A percentile compares a stretch with the other conserved stretches of the same genome.
Conservation (phyloP, 352 stramenopile genomes). For the Pythium volutum region DNA sequence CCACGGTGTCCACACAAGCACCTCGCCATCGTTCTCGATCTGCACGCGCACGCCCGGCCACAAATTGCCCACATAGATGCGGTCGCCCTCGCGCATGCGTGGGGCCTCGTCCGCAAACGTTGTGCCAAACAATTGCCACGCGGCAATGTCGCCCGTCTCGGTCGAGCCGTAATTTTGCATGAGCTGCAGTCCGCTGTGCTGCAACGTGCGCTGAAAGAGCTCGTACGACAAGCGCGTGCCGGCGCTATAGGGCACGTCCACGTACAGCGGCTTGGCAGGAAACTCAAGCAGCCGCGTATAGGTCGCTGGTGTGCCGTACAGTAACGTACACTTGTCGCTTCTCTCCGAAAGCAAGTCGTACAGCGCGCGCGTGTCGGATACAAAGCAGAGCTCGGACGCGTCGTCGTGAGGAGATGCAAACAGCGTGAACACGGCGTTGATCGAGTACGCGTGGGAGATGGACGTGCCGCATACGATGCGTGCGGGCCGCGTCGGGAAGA, state of each 20-base stretch:
- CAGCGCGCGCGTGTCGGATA: conserved; percentile 41
- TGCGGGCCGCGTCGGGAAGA: conserved; percentile 60
- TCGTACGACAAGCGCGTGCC: conserved; percentile 51
- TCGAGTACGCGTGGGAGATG: conserved; percentile 83
- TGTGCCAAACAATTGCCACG: conserved; percentile 54
- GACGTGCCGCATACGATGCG: conserved; percentile 76
- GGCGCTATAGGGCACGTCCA: conserved; percentile 71
- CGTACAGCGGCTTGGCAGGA: conserved; percentile 46
- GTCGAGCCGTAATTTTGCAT: conserved; percentile 89
- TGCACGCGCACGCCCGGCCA: conserved; percentile 66
- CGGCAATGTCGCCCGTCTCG: conserved; percentile 78
- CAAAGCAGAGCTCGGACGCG: conserved; percentile 71
- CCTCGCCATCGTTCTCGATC: conserved; percentile 48
- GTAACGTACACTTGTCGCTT: conserved; percentile 38
- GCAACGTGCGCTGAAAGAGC: conserved; percentile 50
- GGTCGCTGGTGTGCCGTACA: conserved; percentile 80
- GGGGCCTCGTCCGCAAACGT: conserved; percentile 36
- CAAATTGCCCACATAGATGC: conserved; percentile 58
- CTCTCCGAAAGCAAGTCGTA: conserved; percentile 44
- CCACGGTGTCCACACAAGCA: conserved; percentile 79
- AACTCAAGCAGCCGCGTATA: conserved; percentile 67
- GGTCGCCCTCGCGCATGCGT: conserved; percentile 35
- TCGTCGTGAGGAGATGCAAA: conserved; percentile 61
- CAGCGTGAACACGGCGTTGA: conserved; percentile 84
- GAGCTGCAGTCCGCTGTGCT: conserved; percentile 58